Conservation (phyloP, 176 grass and related monocot genomes). For the Musa beccarii region DNA sequence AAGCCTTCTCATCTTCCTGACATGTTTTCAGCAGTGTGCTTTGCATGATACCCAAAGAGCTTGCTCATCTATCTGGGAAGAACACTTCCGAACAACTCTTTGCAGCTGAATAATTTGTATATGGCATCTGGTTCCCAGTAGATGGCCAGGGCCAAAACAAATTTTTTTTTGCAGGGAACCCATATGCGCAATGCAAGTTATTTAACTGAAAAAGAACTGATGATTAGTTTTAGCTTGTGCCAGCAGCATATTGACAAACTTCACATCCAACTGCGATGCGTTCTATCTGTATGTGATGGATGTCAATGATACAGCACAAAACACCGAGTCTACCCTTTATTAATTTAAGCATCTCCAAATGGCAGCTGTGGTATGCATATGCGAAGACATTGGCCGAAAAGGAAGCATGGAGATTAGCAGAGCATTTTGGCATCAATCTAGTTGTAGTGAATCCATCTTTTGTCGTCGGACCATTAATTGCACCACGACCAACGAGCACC, state of each 20-base stretch:
- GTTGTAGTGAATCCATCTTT: constrained; percentile 87
- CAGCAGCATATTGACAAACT: too few species aligned
- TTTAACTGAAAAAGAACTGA: too few species aligned
- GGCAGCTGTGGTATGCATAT: constrained; percentile 84
- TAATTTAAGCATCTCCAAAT: not conserved
- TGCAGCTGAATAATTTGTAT: not conserved
- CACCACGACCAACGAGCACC: constrained; percentile 42
- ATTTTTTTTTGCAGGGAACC: not conserved
- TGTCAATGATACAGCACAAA: too few species aligned
- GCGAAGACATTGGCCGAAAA: constrained; percentile 78
- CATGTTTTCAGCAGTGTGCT: not conserved
- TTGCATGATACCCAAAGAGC: too few species aligned
- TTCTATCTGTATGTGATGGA: too few species aligned
- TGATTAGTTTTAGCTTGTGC: too few species aligned
- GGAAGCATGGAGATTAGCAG: constrained; percentile 69
- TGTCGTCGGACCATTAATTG: constrained; percentile 47
- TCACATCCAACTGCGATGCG: too few species aligned
- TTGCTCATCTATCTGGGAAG: too few species aligned
- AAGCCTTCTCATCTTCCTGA: not conserved
- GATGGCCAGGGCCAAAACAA: not conserved
- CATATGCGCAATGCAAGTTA: not conserved
- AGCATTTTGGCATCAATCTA: constrained; percentile 42
- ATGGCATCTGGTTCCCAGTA: not conserved
- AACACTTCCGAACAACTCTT: not conserved
- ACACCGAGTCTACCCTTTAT: too few species aligned